phyloP scores from a whole-genome alignment of 2,329 filamentous ascomycete genomes.

The Fusarium tricinctum region DNA sequence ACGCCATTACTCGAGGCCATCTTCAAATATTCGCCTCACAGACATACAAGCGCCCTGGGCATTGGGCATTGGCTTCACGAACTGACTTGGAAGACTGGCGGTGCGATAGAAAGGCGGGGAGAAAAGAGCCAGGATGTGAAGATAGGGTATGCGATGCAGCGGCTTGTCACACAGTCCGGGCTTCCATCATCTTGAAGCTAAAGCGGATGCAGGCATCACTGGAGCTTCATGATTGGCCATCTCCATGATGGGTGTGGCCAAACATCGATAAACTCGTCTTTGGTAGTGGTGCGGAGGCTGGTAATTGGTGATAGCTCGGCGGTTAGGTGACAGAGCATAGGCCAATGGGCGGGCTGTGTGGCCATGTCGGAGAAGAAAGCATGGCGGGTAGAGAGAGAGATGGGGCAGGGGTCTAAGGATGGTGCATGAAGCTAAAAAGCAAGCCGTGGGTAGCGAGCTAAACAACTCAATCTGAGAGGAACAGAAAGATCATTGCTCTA shows the following conservation, averaged over 20 bases:
- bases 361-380: constrained; percentile 27
- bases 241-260: constrained; percentile 15
- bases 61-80: constrained; percentile 16
- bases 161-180: constrained; percentile 40
- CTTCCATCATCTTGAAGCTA: constrained; percentile 33
- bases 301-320: constrained; percentile 55
- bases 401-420: constrained; percentile 26
- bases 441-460: constrained; percentile 22
- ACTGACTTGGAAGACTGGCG: constrained; percentile 19
- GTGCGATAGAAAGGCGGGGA: constrained; percentile 39
- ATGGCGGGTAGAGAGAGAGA: constrained; percentile 32
- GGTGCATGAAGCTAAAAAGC: constrained; percentile 28
- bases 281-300: constrained; percentile 39
- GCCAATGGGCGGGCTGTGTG: constrained; percentile 54
- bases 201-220: constrained; percentile 25
- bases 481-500: constrained; percentile 8
- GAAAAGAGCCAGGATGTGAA: constrained; percentile 27
- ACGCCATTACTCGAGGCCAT: constrained; percentile 36
- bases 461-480: constrained; percentile 28
- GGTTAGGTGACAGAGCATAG: constrained; percentile 53
- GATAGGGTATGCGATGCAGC: constrained; percentile 41
- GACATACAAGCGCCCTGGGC: constrained; percentile 33
- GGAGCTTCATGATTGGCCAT: constrained; percentile 31
- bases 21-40: constrained; percentile 29
- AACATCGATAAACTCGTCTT: constrained; percentile 35